phyloP scores from a whole-genome alignment of 352 stramenopile genomes.

The Thraustochytrium striatum region DNA sequence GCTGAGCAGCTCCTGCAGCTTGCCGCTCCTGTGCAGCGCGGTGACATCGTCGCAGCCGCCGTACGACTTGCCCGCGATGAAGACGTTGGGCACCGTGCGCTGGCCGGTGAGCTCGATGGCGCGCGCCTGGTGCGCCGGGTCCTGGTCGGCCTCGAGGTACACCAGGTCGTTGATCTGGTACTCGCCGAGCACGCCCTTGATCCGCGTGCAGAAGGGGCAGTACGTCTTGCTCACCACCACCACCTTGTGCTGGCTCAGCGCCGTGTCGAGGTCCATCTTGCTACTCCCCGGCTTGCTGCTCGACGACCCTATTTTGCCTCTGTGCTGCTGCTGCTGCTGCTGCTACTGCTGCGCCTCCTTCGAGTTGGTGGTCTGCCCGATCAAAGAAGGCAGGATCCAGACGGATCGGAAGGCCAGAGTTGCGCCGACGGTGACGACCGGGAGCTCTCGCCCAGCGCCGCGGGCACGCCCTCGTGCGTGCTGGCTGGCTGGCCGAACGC shows the following conservation, averaged over 20 bases:
- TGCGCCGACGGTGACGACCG: too few relatives aligned
- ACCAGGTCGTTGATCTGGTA: slow-evolving; percentile 44
- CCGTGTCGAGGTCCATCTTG: slow-evolving; percentile 22
- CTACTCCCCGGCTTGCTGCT: too few relatives aligned
- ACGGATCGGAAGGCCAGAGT: too few relatives aligned
- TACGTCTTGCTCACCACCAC: slow-evolving; percentile 46
- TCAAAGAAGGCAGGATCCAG: too few relatives aligned
- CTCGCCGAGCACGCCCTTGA: slow-evolving; percentile 5
- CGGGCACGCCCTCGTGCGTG: too few relatives aligned
- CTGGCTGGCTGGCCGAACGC: too few relatives aligned
- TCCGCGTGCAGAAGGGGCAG: slow-evolving; percentile 11
- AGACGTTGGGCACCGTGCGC: slow-evolving; percentile 94
- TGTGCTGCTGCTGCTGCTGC: too few relatives aligned
- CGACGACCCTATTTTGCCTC: too few relatives aligned
- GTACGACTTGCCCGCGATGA: slow-evolving; percentile 89
- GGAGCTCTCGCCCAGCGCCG: too few relatives aligned
- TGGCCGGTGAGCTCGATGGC: slow-evolving; percentile 84
- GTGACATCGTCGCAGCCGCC: slow-evolving; percentile 90
- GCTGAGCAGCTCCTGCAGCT: slow-evolving; percentile 77
- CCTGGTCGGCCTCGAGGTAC: slow-evolving; percentile 14
- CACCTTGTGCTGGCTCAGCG: slow-evolving; percentile 15
- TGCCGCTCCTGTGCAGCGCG: slow-evolving; percentile 70
- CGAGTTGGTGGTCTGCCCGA: too few relatives aligned
- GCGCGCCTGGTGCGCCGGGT: slow-evolving; percentile 64
- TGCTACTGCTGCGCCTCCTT: too few relatives aligned